These are phyloP conservation scores for Phaeosphaeriaceae sp. DNA, from an alignment of 2,329 filamentous ascomycete species.

Conservation along the genomic window DNA sequence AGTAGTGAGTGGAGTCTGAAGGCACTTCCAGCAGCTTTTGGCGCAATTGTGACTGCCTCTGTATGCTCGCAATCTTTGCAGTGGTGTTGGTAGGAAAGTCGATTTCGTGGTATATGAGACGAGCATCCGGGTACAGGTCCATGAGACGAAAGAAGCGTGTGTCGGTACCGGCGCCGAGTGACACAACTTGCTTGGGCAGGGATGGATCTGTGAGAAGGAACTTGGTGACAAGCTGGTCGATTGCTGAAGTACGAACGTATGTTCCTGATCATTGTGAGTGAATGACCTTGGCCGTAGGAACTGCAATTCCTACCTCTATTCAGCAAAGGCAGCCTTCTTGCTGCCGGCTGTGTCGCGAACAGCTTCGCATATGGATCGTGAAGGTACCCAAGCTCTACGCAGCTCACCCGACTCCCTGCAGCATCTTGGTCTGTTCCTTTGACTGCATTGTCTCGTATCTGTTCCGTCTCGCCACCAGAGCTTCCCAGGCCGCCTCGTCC, in stretches of 20 bases:
- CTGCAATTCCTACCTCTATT: slow-evolving; percentile 73
- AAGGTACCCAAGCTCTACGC: slow-evolving; percentile 84
- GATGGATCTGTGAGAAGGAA: slow-evolving; percentile 66
- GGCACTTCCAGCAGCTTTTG: slow-evolving; percentile 31
- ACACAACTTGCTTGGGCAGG: slow-evolving; percentile 77
- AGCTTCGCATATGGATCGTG: slow-evolving; percentile 77
- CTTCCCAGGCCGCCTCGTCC: slow-evolving; percentile 38
- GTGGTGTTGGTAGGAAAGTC: slow-evolving; percentile 81
- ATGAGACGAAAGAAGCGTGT: slow-evolving; percentile 84
- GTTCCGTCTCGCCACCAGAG: slow-evolving; percentile 40
- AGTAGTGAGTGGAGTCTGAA: slow-evolving; percentile 48
- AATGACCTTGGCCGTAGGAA: background rate
- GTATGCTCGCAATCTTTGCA: slow-evolving; percentile 64
- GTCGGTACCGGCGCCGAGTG: slow-evolving; percentile 91
- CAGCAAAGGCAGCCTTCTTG: slow-evolving; percentile 84
- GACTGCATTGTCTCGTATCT: slow-evolving; percentile 73
- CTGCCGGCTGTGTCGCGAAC: slow-evolving; percentile 66
- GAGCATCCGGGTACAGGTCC: slow-evolving; percentile 50
- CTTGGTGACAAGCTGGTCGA: slow-evolving; percentile 76
- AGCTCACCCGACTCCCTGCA: slow-evolving; percentile 85
- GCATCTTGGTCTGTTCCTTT: slow-evolving; percentile 94
- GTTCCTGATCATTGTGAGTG: slow-evolving; percentile 67
- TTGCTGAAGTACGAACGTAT: slow-evolving; percentile 85
- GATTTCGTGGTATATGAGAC: slow-evolving; percentile 84
- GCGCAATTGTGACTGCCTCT: slow-evolving; percentile 37